Base-by-base conservation (phyloP, 2,329 filamentous ascomycete genomes). In the Trichoderma atrobrunneum region DNA sequence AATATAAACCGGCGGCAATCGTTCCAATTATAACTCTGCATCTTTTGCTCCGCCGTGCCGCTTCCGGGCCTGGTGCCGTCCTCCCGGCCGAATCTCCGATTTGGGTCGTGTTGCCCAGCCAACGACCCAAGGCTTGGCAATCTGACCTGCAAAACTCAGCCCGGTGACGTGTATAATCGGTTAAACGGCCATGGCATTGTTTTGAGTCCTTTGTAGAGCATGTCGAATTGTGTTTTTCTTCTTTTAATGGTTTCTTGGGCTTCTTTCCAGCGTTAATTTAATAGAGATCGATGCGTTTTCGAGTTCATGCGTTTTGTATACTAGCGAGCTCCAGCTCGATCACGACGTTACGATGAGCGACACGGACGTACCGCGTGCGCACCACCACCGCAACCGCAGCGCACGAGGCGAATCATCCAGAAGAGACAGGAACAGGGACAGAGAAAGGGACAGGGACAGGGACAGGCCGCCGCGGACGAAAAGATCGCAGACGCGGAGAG, bases 381-480 rank as follows among this genome's bases (percentile, higher is more conserved):
- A 78, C 64, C 79, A 78, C 68, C 75, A 74, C 26, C 77, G 79
- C 65, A 75, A 74, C 26, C 77, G 79, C 65, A 75, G 76, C 70
- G 76, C 77, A 65, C 78, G 77, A 39, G 78, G 77, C 67, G 76
- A 80, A 59, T 75, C 78, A 32, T 73, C 79, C 56, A 76, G 77
- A 65, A 79, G 79, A 72, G 80, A 81, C 72, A 43, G 39, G 18
- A 43, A 43, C 16, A 43, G 36, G 16, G 36, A 43, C 14, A 39
- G 36, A 7, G 36, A 39, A 64, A 79, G 79, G 72, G 80, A 81
- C 73, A 79, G 79, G 72, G 80, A 81, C 73, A 79, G 79, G 72
- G 80, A 81, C 73, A 80, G 80, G 26, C 80, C 82, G 68, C 79
- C 82, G 66, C 79, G 78, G 32, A 83, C 80, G 66, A 82, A 79